Evolutionary conservation across 2,329 filamentous ascomycete genomes (phyloP).

Genomic region (Fusarium nodosum): DNA sequence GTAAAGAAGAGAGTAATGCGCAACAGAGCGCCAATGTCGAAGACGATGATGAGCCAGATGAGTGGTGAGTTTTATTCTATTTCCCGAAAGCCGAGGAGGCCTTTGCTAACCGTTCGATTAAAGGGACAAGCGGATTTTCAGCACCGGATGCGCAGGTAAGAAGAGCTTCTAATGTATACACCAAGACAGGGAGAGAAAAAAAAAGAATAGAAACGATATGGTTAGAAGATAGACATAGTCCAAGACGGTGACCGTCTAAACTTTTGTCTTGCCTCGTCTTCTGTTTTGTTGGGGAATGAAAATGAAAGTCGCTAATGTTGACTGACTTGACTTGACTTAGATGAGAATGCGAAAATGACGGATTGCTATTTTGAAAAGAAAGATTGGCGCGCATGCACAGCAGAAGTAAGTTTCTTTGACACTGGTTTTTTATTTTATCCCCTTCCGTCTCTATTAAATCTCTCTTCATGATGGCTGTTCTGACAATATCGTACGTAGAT

Average conservation of each 20-base stretch:
- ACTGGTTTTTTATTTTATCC: background rate
- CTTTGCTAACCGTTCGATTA: conserved; percentile 36
- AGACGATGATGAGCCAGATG: conserved; percentile 86
- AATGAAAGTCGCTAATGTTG: conserved; percentile 16
- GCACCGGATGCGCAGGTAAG: conserved; percentile 91
- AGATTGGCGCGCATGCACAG: conserved; percentile 91
- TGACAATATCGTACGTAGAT: conserved; percentile 70
- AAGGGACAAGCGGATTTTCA: conserved; percentile 98
- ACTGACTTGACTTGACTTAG: conserved; percentile 60
- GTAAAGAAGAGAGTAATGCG: conserved; percentile 66
- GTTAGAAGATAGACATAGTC: background rate
- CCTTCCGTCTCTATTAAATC: background rate
- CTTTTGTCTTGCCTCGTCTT: conserved; percentile 1
- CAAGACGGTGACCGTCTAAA: background rate
- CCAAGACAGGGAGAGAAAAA: background rate
- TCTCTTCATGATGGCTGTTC: background rate
- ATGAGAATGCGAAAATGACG: conserved; percentile 89
- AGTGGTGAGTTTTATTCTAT: conserved; percentile 75
- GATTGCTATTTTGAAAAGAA: conserved; percentile 97
- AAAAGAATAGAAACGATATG: background rate
- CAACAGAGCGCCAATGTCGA: conserved; percentile 54
- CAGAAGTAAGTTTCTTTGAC: conserved; percentile 76
- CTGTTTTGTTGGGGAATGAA: conserved; percentile 30
- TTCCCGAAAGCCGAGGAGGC: conserved; percentile 48
- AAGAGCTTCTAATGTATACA: background rate